Conservation (phyloP, 2,329 filamentous ascomycete genomes). For the Phaeophleospora eucalypticola region DNA sequence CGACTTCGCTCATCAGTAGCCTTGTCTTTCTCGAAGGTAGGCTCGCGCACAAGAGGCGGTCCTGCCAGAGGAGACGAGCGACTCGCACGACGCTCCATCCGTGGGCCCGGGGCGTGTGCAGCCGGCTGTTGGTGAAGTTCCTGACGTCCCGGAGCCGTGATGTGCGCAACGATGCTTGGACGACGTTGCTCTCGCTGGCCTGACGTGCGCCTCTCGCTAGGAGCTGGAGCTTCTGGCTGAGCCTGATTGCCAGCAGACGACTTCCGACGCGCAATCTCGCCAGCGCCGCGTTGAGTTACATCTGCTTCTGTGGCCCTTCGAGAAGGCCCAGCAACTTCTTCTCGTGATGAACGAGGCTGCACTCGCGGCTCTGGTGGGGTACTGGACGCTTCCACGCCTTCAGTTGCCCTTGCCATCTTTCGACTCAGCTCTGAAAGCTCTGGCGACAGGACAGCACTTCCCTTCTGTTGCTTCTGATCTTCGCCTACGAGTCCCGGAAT, state of each 20-base stretch:
- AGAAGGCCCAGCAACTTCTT: slow-evolving; percentile 17
- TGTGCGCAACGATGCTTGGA: slow-evolving; percentile 41
- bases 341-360: slow-evolving; percentile 19
- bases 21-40: slow-evolving; percentile 26
- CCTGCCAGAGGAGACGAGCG: slow-evolving; percentile 37
- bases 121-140: slow-evolving; percentile 29
- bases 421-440: slow-evolving; percentile 30
- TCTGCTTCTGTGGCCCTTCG: slow-evolving; percentile 28
- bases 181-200: slow-evolving; percentile 40
- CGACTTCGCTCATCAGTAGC: slow-evolving; percentile 22
- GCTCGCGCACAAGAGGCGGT: slow-evolving; percentile 47
- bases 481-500: slow-evolving; percentile 32
- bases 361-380: slow-evolving; percentile 12
- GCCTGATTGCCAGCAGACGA: slow-evolving; percentile 21
- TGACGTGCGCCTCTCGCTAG: slow-evolving; percentile 32
- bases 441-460: slow-evolving; percentile 11
- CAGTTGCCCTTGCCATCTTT: slow-evolving; percentile 29
- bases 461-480: slow-evolving; percentile 28
- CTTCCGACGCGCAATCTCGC: slow-evolving; percentile 24
- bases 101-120: slow-evolving; percentile 14
- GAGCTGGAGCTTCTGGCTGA: slow-evolving; percentile 10
- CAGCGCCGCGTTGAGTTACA: slow-evolving; percentile 14
- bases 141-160: slow-evolving; percentile 44
- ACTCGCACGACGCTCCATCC: slow-evolving; percentile 60
- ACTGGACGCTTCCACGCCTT: neutral